Base-by-base conservation (phyloP, 1,284 basidiomycete species). In the Leccinum pachyderme region DNA sequence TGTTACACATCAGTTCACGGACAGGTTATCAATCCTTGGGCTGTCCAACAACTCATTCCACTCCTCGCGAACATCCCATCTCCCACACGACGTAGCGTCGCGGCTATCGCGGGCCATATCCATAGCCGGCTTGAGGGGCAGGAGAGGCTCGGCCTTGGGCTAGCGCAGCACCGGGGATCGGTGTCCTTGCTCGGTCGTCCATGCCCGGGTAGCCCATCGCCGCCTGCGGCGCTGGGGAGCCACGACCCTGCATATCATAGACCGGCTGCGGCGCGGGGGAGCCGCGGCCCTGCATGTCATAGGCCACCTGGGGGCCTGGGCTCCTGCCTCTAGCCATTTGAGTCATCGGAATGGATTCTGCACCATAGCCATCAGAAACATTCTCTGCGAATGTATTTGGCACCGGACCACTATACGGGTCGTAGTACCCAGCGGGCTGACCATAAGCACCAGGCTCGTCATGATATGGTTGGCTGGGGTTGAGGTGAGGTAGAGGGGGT, bases 401-500 rank as follows among this genome's bases (percentile, higher is more conserved):
- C 6, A 87, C 74, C 11, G 87, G 86, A 1, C 87, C 86, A 18
- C 79, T 79, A 68, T 91, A 92, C 18, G 89, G 89, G 68, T 91
- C 89, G 64, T 91, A 91, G 69, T 81, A 89, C 4, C 67, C 76
- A 1, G 66, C 77, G 1, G 68, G 55, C 45, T 71, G 71, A 39
- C 53, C 66, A 15, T 68, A 67, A 11, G 72, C 66, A 44, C 63
- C 70, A 1, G 89, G 87, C 58, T 91, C 87, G 62, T 91, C 89
- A 56, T 70, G 79, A 68, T 91, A 91, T 0, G 87, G 85, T 53
- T 83, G 81, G 64, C 81, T 86, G 12, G 89, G 89, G 69, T 91
- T 89, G 45, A 89, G 72, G 59, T 90, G 87, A 8, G 89, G 89
- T n/a, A 91, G 76, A n/a, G 89, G 88, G 5, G 89, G 89, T 2